These are phyloP conservation scores for Gamarada debralockiae DNA, from an alignment of 495 filamentous ascomycete genomes.

Conservation along the genomic window DNA sequence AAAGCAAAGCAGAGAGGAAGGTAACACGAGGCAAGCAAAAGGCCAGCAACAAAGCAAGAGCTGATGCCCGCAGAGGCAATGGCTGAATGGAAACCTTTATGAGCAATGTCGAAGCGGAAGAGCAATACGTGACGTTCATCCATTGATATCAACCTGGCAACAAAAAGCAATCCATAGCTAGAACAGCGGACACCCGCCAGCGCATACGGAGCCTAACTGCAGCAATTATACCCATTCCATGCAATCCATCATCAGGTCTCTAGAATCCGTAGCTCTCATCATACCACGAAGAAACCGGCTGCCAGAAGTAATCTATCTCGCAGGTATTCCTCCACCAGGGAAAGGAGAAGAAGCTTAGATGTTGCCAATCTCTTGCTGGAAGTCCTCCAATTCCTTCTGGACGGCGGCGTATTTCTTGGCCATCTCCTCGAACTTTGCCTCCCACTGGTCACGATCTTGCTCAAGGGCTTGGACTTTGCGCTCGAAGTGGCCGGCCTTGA, in stretches of 20 bases:
- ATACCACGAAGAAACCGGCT: background rate
- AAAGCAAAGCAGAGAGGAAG: conserved; percentile 75
- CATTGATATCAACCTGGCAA: conserved; percentile 10
- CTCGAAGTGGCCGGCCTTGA: conserved; percentile 98
- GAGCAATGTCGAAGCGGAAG: background rate
- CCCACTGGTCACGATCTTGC: conserved; percentile 82
- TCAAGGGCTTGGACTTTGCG: conserved; percentile 98
- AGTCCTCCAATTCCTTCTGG: conserved; percentile 88
- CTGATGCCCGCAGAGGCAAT: conserved; percentile 27
- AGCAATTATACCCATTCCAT: background rate
- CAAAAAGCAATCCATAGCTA: conserved; percentile 1
- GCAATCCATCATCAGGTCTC: background rate
- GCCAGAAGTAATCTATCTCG: too few species aligned
- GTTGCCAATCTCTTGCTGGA: conserved; percentile 84
- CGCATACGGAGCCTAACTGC: conserved; percentile 14
- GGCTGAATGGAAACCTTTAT: conserved; percentile 10
- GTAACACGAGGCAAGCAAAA: conserved; percentile 63
- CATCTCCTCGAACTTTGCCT: conserved; percentile 96
- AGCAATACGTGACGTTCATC: conserved; percentile 7
- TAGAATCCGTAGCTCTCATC: background rate
- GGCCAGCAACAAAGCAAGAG: conserved; percentile 44
- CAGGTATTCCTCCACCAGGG: conserved; percentile 7
- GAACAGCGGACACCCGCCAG: conserved; percentile 5
- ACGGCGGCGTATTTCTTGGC: conserved; percentile 76
- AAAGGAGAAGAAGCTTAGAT: conserved; percentile 53